Conservation (phyloP, 1,284 basidiomycete genomes). For the Chalciporus sp. region DNA sequence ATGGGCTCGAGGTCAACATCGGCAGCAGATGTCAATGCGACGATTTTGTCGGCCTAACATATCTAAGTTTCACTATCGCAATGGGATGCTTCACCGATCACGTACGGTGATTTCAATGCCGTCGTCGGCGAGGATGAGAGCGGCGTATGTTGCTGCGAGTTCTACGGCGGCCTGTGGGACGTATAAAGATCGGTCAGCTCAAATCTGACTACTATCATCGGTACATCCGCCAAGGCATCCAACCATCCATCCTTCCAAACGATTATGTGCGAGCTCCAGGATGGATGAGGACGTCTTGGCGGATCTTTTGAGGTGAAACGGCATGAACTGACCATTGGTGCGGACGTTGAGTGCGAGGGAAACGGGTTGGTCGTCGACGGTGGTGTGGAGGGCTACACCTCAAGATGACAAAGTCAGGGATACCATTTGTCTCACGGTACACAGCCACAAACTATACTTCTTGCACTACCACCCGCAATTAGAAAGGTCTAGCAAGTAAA, state of each 20-base stretch:
- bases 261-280: background rate
- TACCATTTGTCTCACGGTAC: background rate
- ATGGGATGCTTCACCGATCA: slow-evolving; percentile 23
- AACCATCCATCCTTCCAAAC: slow-evolving; percentile 22
- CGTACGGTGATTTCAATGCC: slow-evolving; percentile 95
- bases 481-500: too few relatives aligned
- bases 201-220: background rate
- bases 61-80: background rate
- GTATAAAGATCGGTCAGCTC: slow-evolving; percentile 13
- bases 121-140: slow-evolving; percentile 96
- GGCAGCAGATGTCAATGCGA: slow-evolving; percentile 82
- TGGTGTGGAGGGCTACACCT: slow-evolving; percentile 2
- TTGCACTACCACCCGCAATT: too few relatives aligned
- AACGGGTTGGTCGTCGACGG: slow-evolving; percentile 10
- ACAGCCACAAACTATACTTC: slow-evolving; percentile 9
- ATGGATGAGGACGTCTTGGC: background rate
- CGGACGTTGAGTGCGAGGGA: slow-evolving; percentile 2
- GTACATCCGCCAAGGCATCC: slow-evolving; percentile 17
- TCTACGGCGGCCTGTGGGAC: slow-evolving; percentile 57
- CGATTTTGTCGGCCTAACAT: slow-evolving; percentile 86
- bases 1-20: slow-evolving; percentile 91
- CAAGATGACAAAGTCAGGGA: background rate
- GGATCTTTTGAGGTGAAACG: background rate
- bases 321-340: slow-evolving; percentile 25
- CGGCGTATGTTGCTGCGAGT: slow-evolving; percentile 89